Evolutionary conservation across 768 basidiomycete genomes (phyloP).

Genomic region (Tephrocybe sp.): DNA sequence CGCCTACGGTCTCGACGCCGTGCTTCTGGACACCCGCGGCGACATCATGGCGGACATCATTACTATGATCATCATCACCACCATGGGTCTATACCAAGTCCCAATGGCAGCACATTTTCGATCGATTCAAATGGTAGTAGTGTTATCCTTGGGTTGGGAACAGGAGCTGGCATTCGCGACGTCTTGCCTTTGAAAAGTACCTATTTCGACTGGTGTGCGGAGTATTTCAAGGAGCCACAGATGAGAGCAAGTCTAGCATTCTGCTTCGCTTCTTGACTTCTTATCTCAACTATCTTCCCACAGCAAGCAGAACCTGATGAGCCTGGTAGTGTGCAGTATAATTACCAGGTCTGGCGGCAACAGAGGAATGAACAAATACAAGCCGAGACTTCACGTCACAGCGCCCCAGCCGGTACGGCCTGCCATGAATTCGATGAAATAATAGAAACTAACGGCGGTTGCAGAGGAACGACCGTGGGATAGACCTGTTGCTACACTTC

Average conservation of each 20-base stretch:
- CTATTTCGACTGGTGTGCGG: constrained; percentile 94
- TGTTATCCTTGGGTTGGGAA: constrained; percentile 74
- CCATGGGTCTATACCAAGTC: constrained; percentile 54
- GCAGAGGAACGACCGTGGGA: constrained; percentile 71
- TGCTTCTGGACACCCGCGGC: constrained; percentile 35
- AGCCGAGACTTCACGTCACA: constrained; percentile 65
- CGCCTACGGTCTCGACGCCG: constrained; percentile 71
- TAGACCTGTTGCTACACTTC: constrained; percentile 62
- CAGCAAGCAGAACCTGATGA: constrained; percentile 95
- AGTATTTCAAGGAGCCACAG: constrained; percentile 98
- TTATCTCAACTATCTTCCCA: constrained; percentile 13
- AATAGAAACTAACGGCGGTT: neutral
- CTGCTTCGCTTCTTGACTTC: neutral
- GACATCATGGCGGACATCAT: constrained; percentile 26
- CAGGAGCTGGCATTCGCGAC: constrained; percentile 78
- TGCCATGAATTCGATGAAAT: constrained; percentile 5
- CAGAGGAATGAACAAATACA: constrained; percentile 83
- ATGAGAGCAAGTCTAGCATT: constrained; percentile 73
- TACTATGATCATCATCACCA: constrained; percentile 22
- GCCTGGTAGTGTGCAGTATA: constrained; percentile 90
- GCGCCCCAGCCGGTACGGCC: constrained; percentile 67
- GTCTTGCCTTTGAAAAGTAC: constrained; percentile 86
- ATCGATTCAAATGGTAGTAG: constrained; percentile 67
- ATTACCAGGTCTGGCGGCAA: constrained; percentile 94
- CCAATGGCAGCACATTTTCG: constrained; percentile 75